These are phyloP conservation scores for Paramecium biaurelia DNA, from an alignment of 73 alveolate genomes.

Conservation along the genomic window DNA sequence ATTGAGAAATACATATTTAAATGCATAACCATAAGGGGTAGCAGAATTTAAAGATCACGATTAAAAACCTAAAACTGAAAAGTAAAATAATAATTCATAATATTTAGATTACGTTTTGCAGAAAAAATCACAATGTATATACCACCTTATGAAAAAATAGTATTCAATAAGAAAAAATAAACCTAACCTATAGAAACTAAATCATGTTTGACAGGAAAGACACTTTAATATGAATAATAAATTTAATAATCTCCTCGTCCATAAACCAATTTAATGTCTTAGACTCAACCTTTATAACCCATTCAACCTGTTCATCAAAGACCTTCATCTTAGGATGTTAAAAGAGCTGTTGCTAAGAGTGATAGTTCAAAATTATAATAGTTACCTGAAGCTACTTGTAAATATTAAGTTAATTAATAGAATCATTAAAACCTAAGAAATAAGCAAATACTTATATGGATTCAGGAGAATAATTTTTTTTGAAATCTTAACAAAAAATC, in stretches of 20 bases:
- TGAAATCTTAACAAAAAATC: not conserved
- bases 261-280: not conserved
- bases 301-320: not conserved
- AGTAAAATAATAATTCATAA: not conserved
- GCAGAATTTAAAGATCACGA: conserved; percentile 54
- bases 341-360: not conserved
- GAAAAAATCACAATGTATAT: conserved; percentile 35
- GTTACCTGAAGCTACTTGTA: conserved; percentile 19
- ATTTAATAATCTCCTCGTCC: not conserved
- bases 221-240: not conserved
- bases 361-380: not conserved
- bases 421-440: not conserved
- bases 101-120: not conserved
- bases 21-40: conserved; percentile 28
- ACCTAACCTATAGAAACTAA: not conserved
- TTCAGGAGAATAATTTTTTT: conserved; percentile 14
- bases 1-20: conserved; percentile 22
- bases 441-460: conserved; percentile 34
- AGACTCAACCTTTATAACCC: not conserved
- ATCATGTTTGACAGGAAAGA: not conserved
- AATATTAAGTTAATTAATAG: not conserved
- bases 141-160: conserved; percentile 32
- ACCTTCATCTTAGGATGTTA: not conserved
- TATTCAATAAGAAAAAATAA: not conserved
- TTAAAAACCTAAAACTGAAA: not conserved